Evolutionary conservation across 2,329 filamentous ascomycete species (phyloP).

Genomic region (Neoscytalidium dimidiatum): DNA sequence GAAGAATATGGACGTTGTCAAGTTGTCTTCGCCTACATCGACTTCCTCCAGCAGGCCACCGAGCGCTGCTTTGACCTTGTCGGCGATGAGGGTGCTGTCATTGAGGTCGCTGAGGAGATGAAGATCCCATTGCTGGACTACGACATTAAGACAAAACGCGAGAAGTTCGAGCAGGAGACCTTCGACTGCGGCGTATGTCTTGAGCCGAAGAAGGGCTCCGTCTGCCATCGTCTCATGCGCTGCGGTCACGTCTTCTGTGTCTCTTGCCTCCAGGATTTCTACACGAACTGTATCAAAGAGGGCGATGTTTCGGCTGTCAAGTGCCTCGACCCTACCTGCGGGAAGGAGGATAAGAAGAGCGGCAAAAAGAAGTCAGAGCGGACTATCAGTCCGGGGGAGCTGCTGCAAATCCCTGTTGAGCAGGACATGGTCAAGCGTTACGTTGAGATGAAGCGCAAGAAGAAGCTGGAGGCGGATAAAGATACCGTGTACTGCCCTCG

Average conservation of each 20-base stretch:
- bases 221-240: conserved; percentile 77
- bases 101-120: conserved; percentile 51
- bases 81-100: conserved; percentile 37
- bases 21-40: conserved; percentile 62
- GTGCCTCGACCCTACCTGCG: conserved; percentile 79
- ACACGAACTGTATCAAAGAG: conserved; percentile 82
- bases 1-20: conserved; percentile 60
- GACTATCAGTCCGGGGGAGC: conserved; percentile 77
- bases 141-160: conserved; percentile 71
- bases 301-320: conserved; percentile 78
- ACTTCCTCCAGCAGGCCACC: conserved; percentile 59
- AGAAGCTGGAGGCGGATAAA: conserved; percentile 87
- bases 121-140: conserved; percentile 77
- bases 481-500: conserved; percentile 91
- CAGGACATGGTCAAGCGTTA: conserved; percentile 80
- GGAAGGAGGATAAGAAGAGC: conserved; percentile 55
- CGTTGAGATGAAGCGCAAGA: conserved; percentile 87
- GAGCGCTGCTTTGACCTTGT: conserved; percentile 57
- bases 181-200: conserved; percentile 88
- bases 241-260: conserved; percentile 93
- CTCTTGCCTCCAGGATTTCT: conserved; percentile 85
- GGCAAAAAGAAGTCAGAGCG: conserved; percentile 61
- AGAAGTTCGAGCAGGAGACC: conserved; percentile 78
- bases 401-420: conserved; percentile 56
- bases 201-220: conserved; percentile 84